Base-by-base conservation (phyloP, 2,329 filamentous ascomycete species). In the Ustilaginoidea virens region DNA sequence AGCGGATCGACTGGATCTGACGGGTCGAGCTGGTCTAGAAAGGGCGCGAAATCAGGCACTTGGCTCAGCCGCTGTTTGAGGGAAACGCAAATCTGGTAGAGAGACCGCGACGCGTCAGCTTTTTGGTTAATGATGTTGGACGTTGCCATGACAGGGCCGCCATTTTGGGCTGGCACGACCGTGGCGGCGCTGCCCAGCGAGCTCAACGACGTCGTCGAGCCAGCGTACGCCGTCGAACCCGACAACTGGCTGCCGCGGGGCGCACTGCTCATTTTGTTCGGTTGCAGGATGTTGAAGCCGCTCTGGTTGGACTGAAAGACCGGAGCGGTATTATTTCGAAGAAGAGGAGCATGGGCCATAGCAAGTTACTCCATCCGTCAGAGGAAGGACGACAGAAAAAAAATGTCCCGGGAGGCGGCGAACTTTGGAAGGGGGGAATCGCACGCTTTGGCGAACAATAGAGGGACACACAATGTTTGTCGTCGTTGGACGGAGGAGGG, bases 71-170 rank as follows among this genome's bases (percentile, higher is more conserved):
- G 74, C 56, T 78, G 74, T 49, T 81, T 82, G 36, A 96, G 63
- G 30, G 77, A 74, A 40, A 92, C 69, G 52, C 90, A 96, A 52
- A 92, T 93, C 55, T 96, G 87, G 55, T 93, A 98, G 15, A 98
- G 71, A 8, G 86, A 94, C 34, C 78, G 70, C 32, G 81, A 82
- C 39, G 90, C 86, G 51, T 93, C 86, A 50, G 86, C 90, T 51
- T 82, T 80, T 55, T 87, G 81, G 58, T 98, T 98, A 64, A 98
- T 93, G 52, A 98, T 92, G 54, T 93, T 94, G 52, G 80, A 70
- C 34, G 80, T 83, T 35, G 85, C 80, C 44, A 82, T 60, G 36
- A 86, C 69, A 35, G 70, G 70, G 25, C 73, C 73, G 34, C 63
- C 53, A 34, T 54, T 69, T 26, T 63, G 58, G 7, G 44, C 38